phyloP scores from a whole-genome alignment of 1,284 basidiomycete genomes.

The Cutaneotrichosporon sp. region DNA sequence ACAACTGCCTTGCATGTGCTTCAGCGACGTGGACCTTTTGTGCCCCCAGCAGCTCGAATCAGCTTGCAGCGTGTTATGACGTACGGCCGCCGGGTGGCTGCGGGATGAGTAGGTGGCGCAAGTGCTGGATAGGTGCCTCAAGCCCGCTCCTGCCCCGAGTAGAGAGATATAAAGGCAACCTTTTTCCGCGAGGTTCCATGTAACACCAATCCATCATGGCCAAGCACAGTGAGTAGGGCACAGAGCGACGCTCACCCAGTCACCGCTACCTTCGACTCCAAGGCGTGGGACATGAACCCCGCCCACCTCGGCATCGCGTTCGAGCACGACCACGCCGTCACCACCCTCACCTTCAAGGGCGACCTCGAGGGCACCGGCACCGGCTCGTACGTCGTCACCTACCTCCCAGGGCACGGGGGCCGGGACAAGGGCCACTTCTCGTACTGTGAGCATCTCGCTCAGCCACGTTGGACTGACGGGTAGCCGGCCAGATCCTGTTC shows the following conservation, averaged over 20 bases:
- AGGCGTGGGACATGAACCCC: background rate
- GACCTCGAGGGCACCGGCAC: slow-evolving; percentile 14
- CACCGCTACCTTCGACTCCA: background rate
- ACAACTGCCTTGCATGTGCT: too few species aligned
- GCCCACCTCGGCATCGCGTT: background rate
- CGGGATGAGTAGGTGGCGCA: too few species aligned
- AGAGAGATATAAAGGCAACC: too few species aligned
- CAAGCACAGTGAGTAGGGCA: background rate
- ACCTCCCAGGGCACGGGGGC: background rate
- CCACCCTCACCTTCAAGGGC: background rate
- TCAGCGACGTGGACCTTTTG: too few species aligned
- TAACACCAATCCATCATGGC: too few species aligned
- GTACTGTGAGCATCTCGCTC: background rate
- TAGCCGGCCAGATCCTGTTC: slow-evolving; percentile 17
- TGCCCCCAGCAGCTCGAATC: too few species aligned
- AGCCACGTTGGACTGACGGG: background rate
- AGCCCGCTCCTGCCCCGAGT: too few species aligned
- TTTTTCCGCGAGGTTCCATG: too few species aligned
- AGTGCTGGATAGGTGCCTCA: too few species aligned
- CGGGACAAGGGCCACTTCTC: background rate
- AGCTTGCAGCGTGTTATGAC: too few species aligned
- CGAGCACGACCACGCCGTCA: slow-evolving; percentile 2
- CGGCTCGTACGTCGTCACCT: slow-evolving; percentile 9
- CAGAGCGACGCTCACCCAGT: background rate
- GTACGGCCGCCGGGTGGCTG: too few species aligned